phyloP scores from a whole-genome alignment of 768 basidiomycete species.

The Amanita exitialis region DNA sequence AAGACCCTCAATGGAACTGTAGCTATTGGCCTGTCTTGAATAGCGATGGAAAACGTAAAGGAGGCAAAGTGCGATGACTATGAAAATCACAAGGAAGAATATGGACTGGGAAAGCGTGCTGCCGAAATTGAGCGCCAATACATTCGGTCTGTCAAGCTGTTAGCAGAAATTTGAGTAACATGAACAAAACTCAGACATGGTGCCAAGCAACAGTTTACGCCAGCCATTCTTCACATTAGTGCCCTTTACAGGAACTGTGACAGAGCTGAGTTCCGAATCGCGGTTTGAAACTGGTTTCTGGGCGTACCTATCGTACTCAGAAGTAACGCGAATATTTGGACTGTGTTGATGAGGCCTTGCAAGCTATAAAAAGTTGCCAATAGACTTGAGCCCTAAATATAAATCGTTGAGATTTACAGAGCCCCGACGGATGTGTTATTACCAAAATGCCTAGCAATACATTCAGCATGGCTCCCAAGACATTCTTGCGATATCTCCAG shows the following conservation, averaged over 20 bases:
- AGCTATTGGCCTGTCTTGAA: conserved; percentile 36
- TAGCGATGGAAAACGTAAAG: conserved; percentile 51
- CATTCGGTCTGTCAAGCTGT: conserved; percentile 44
- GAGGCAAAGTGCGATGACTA: conserved; percentile 39
- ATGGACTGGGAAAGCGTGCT: conserved; percentile 49
- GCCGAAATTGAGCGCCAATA: conserved; percentile 67
- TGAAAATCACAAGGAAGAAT: conserved; percentile 48
- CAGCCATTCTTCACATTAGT: conserved; percentile 35
- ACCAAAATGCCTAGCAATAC: conserved; percentile 49
- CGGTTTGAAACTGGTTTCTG: not conserved
- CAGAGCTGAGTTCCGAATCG: not conserved
- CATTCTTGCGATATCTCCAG: conserved; percentile 46
- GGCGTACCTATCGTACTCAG: conserved; percentile 52
- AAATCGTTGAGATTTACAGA: not conserved
- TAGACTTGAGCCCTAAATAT: conserved; percentile 54
- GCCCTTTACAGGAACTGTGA: conserved; percentile 28
- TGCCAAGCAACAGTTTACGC: conserved; percentile 53
- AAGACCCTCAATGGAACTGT: conserved; percentile 43
- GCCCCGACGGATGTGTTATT: conserved; percentile 13
- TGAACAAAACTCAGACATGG: conserved; percentile 36
- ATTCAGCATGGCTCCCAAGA: conserved; percentile 37
- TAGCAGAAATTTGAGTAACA: conserved; percentile 1
- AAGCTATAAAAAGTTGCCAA: conserved; percentile 61
- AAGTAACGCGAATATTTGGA: conserved; percentile 66
- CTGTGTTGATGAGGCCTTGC: conserved; percentile 55